Conservation (phyloP, 1,139 yeast species). For the Saccharomyces hybrid region DNA sequence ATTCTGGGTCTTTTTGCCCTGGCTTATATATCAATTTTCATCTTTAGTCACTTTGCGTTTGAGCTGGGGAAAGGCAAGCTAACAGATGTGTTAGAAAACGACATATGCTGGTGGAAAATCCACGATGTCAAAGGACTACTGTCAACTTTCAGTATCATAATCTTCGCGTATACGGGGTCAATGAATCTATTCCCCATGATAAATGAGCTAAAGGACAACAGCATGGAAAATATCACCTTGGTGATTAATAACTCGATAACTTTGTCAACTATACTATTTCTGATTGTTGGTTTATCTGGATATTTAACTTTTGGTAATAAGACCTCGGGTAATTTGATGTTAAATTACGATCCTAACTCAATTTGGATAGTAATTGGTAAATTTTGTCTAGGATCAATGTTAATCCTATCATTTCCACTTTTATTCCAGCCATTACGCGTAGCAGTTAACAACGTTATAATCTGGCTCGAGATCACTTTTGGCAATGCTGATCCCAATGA, state of each 20-base stretch:
- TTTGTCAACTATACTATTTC: slow-evolving; percentile 51
- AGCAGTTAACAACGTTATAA: slow-evolving; percentile 66
- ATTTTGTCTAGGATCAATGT: slow-evolving; percentile 70
- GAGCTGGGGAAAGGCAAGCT: slow-evolving; percentile 34
- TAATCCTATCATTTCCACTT: slow-evolving; percentile 79
- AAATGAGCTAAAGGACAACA: slow-evolving; percentile 63
- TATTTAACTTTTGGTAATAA: slow-evolving; percentile 81
- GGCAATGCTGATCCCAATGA: slow-evolving; percentile 2
- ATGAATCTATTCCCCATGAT: slow-evolving; percentile 89
- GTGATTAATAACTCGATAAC: slow-evolving; percentile 51
- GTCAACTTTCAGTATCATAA: slow-evolving; percentile 77
- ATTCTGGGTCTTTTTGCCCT: slow-evolving; percentile 75
- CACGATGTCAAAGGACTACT: slow-evolving; percentile 53
- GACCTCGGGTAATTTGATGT: slow-evolving; percentile 73
- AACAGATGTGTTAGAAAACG: slow-evolving; percentile 9
- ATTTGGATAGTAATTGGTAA: slow-evolving; percentile 51
- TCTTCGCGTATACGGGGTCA: slow-evolving; percentile 92
- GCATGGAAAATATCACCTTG: slow-evolving; percentile 42
- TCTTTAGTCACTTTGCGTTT: slow-evolving; percentile 44
- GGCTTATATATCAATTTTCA: slow-evolving; percentile 68
- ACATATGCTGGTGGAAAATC: slow-evolving; percentile 47
- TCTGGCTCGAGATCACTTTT: slow-evolving; percentile 38
- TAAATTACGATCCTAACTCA: slow-evolving; percentile 43
- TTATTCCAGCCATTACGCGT: slow-evolving; percentile 91
- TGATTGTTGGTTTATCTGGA: slow-evolving; percentile 73